phyloP scores from a whole-genome alignment of 345 rosid species.

The Acer negundo region DNA sequence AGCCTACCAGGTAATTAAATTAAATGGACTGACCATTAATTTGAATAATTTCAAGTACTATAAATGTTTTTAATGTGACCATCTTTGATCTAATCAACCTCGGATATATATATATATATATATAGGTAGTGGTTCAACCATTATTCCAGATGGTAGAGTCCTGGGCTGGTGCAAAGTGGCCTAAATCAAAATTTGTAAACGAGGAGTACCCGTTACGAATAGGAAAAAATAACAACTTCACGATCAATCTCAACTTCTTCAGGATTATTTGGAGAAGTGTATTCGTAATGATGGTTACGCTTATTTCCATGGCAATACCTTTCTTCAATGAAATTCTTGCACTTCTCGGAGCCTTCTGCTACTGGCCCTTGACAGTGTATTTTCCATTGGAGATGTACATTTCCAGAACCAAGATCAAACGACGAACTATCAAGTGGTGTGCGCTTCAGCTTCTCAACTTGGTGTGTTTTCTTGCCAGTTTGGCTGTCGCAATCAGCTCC shows the following conservation, averaged over 20 bases:
- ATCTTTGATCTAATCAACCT: no score
- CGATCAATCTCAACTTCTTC: constrained; percentile 12
- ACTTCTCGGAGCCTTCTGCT: constrained; percentile 27
- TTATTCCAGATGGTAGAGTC: constrained; percentile 21
- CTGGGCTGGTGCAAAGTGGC: constrained; percentile 23
- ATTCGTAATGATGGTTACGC: constrained; percentile 17
- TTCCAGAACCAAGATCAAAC: constrained; percentile 17
- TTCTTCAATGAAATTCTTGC: constrained; percentile 38
- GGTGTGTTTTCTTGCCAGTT: constrained; percentile 23
- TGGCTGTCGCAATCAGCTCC: constrained; percentile 24
- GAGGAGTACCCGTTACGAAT: constrained; percentile 4
- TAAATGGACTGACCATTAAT: no score
- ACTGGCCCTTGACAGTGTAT: constrained; percentile 32
- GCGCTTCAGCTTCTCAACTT: constrained; percentile 19
- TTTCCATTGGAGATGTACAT: constrained; percentile 38
- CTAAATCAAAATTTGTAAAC: constrained; percentile 20
- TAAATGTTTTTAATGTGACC: neutral
- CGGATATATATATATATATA: no score
- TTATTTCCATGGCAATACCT: constrained; percentile 32
- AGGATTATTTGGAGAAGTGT: constrained; percentile 28
- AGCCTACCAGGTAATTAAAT: constrained; percentile 17
- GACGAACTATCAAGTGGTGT: constrained; percentile 14
- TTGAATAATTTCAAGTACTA: neutral
- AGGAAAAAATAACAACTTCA: neutral
- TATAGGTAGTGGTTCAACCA: constrained; percentile 30